Percentiles rank a stretch among this genome's conserved stretches.
These are phyloP conservation scores for Glonium stellatum DNA, from an alignment of 495 filamentous ascomycete species.

Conservation along the genomic window DNA sequence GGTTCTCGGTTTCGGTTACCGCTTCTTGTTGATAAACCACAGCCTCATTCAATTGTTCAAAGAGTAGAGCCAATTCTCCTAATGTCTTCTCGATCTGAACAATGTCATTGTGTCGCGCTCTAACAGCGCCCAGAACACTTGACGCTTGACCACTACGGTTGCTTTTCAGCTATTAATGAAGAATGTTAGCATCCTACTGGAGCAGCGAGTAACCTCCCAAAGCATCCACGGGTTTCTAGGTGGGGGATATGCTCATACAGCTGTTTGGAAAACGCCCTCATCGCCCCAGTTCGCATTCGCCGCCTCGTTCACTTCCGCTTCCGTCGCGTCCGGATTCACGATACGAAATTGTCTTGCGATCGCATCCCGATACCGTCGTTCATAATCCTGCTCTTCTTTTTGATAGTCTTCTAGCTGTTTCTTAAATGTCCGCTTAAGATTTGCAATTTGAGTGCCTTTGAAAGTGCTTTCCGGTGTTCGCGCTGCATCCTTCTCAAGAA, in stretches of 20 bases:
- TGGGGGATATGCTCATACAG: constrained; percentile 43
- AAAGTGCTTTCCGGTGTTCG: constrained; percentile 48
- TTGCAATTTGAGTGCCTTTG: constrained; percentile 57
- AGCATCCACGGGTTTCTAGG: too few species aligned
- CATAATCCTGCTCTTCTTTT: constrained; percentile 58
- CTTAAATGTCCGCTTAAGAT: constrained; percentile 59
- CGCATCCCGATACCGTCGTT: constrained; percentile 58
- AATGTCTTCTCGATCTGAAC: constrained; percentile 63
- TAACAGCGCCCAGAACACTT: constrained; percentile 61
- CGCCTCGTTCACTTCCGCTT: constrained; percentile 56
- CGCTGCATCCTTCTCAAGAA: constrained; percentile 55
- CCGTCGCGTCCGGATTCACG: constrained; percentile 65
- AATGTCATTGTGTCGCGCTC: constrained; percentile 70
- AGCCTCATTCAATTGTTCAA: constrained; percentile 59
- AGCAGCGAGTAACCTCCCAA: background rate
- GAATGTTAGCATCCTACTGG: background rate
- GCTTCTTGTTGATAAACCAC: constrained; percentile 56
- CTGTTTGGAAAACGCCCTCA: constrained; percentile 69
- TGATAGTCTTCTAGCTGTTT: constrained; percentile 56
- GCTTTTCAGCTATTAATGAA: constrained; percentile 50
- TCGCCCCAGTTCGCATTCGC: constrained; percentile 62
- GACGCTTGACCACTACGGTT: constrained; percentile 59
- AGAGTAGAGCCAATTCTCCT: constrained; percentile 56
- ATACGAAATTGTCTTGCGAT: constrained; percentile 68
- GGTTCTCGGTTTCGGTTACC: constrained; percentile 48